Base-by-base conservation (phyloP, 179 eudicot species). In the Camellia oleifera region DNA sequence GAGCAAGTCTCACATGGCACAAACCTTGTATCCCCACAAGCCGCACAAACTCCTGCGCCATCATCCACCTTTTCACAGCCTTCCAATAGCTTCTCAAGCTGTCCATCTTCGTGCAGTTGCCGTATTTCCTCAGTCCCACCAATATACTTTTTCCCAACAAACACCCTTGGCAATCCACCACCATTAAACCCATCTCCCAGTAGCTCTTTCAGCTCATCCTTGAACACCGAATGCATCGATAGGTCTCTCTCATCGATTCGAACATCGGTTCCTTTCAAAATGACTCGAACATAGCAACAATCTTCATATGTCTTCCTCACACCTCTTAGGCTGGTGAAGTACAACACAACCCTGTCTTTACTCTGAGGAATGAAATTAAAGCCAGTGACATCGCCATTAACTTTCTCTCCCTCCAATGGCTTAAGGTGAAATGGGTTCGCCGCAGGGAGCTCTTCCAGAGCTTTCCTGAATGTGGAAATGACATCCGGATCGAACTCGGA, bases 221-320 rank as follows among this genome's bases (percentile, higher is more conserved):
- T 95, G 54, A 93, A 95, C 57, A 88, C 94, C 4, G 90, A 92
- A 84, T 95, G 92, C 98, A 95, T 93, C 9, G 98, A 95, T 8
- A 95, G 89, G 77, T 95, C 98, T 76, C 97, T 87, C 81, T 95
- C 98, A 26, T 93, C 98, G 10, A 95, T 86, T 64, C 85, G 81
- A 77, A 92, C 88, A 23, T 94, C 90, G 0, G 88, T 65, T 2
- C 91, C 89, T 65, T 92, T 95, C 52, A 95, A 81, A 11, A 93
- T 86, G 1, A 83, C 86, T 60, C 97, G 84, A 12, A 90, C 93
- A 72, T 88, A 84, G 73, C 97, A 91, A 73, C 98, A 95, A 80
- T 92, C 94, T 74, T 95, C 98, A 53, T 92, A 92, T n/a, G 98
- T 95, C 85, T 88, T 91, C 83, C 98, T 88, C 52, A 95, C 92